Base-by-base conservation (phyloP, 2,329 filamentous ascomycete species). In the Alternaria arbusti region DNA sequence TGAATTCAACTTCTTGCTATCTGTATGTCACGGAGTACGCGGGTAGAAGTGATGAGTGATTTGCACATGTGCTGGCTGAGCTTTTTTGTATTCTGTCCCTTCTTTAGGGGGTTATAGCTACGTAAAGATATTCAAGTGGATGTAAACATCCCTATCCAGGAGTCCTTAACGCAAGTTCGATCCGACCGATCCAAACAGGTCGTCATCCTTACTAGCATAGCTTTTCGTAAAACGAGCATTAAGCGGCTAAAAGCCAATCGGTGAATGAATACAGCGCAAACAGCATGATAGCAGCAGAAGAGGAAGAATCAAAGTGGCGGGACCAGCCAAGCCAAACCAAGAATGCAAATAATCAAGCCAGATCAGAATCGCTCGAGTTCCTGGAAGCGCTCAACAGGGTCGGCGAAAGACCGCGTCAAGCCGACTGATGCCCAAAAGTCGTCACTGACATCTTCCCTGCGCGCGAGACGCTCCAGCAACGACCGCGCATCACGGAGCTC, bases 371-470 rank as follows among this genome's bases (percentile, higher is more conserved):
- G 72, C 46, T 77, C 74, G 43, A 71, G 75, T 60, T 77, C 71
- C 57, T 79, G 75, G 49, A 78, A 69, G 25, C 74, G 71, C 64
- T 78, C 75, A 5, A 79, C 69, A n/a, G 74, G 74, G 57, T 78
- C 76, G 1, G 76, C 71, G 59, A 78, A 70, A 4, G 73, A 71
- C n/a, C 75, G 71, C 47, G 73, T 72, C 60, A 84, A 66, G 12
- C 82, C 82, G 17, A 83, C 81, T 20, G 79, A 81, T 57, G 79
- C 79, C 93, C 93, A 96, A 89, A 91, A 94, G 67, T 93, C 89
- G 65, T 96, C 92, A 0, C 92, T 91, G 57, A 96, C 90, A 70
- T 94, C 91, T 73, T 92, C 87, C 23, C 91, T 84, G 17, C 87
- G 85, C 32, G 90, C 88, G 58, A 96, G 84, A 46, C 88, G 86